phyloP scores from a whole-genome alignment of 2,329 filamentous ascomycete genomes.

The Thelonectria discophora region DNA sequence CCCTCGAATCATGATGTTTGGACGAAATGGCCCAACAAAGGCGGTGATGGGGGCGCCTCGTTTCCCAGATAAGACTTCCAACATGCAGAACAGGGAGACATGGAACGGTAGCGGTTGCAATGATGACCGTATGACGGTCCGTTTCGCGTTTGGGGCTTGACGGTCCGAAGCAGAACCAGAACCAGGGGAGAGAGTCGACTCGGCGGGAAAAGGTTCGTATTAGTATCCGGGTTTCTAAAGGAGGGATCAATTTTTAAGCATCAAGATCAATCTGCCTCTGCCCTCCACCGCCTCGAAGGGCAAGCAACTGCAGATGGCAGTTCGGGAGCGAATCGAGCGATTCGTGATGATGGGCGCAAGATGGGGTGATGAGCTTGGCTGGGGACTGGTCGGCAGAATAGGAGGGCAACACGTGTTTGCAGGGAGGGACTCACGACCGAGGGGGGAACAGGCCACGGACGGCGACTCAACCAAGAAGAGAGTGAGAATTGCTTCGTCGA shows the following conservation, averaged over 20 bases:
- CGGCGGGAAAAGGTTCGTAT: conserved; percentile 16
- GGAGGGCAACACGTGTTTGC: conserved; percentile 39
- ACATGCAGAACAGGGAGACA: conserved; percentile 23
- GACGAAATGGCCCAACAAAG: conserved; percentile 36
- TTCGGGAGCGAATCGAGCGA: conserved; percentile 15
- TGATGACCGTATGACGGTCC: conserved; percentile 1
- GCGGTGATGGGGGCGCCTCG: conserved; percentile 32
- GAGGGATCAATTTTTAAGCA: conserved; percentile 4
- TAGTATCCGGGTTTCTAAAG: conserved; percentile 22
- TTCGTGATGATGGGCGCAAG: conserved; percentile 17
- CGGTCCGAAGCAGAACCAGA: conserved; percentile 8
- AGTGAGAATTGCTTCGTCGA: too few species aligned
- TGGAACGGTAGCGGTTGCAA: conserved; percentile 22
- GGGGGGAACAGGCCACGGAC: conserved; percentile 29
- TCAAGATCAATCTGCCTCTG: conserved; percentile 9
- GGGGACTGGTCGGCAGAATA: conserved; percentile 28
- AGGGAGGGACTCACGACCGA: conserved; percentile 25
- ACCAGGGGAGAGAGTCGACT: neutral
- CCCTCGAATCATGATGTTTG: conserved; percentile 25
- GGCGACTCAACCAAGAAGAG: neutral
- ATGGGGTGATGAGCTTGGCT: conserved; percentile 33
- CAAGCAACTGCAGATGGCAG: conserved; percentile 10
- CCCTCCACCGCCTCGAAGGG: conserved; percentile 9
- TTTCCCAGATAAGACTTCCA: conserved; percentile 18
- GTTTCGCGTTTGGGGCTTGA: neutral